Evolutionary conservation across 768 basidiomycete species (phyloP).

Genomic region (Kwoniella sp.): DNA sequence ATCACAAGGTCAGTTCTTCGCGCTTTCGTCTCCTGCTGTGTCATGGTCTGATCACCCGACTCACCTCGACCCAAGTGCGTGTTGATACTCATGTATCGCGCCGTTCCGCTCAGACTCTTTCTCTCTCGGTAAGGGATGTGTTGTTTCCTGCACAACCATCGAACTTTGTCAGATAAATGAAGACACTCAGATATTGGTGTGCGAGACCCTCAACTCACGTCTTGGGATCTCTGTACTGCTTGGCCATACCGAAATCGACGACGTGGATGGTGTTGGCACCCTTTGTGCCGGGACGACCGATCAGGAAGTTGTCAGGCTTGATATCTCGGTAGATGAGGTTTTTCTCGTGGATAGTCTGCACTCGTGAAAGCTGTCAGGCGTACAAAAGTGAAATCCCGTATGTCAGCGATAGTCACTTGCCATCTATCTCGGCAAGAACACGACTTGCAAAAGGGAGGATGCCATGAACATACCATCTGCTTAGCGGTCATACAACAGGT

Average conservation of each 20-base stretch:
- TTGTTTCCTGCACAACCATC: slow-evolving; percentile 64
- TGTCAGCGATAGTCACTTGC: not conserved
- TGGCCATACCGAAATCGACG: slow-evolving; percentile 99
- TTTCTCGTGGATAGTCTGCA: slow-evolving; percentile 98
- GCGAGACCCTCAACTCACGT: slow-evolving; percentile 58
- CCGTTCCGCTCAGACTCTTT: slow-evolving; percentile 94
- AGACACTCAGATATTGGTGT: not conserved
- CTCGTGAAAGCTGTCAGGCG: slow-evolving; percentile 73
- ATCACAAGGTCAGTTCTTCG: no score
- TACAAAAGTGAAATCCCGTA: not conserved
- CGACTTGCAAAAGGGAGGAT: no score
- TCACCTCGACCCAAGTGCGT: slow-evolving; percentile 96
- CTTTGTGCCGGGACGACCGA: slow-evolving; percentile 91
- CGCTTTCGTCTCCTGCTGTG: no score
- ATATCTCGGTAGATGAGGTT: slow-evolving; percentile 99
- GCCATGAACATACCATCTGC: slow-evolving; percentile 76
- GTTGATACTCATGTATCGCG: slow-evolving; percentile 99
- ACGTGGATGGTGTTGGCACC: slow-evolving; percentile 70
- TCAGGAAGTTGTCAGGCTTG: slow-evolving; percentile 98
- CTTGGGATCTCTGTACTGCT: slow-evolving; percentile 98
- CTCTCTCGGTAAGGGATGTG: slow-evolving; percentile 99
- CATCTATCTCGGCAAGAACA: no score
- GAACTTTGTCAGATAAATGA: not conserved
- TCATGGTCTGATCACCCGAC: no score
- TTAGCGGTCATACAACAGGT: slow-evolving; percentile 98